Evolutionary conservation across 2,329 filamentous ascomycete genomes (phyloP).

Genomic region (Penicillium brasilianum): DNA sequence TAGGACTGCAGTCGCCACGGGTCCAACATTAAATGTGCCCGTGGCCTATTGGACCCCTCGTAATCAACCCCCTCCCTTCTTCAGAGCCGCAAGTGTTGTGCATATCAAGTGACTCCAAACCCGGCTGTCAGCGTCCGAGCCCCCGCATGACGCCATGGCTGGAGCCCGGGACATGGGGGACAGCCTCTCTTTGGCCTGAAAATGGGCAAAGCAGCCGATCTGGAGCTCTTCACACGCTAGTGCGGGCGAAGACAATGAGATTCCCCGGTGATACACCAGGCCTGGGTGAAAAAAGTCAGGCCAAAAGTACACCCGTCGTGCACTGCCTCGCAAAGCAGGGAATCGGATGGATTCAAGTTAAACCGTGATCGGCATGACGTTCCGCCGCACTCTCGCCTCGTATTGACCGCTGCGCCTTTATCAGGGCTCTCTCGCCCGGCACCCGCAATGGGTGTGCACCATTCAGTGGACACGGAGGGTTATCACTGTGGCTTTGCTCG

Average conservation of each 20-base stretch:
- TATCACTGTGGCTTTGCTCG: constrained; percentile 6
- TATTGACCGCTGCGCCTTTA: constrained; percentile 14
- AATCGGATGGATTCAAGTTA: not conserved
- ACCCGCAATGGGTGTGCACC: not conserved
- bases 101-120: constrained; percentile 31
- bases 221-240: constrained; percentile 14
- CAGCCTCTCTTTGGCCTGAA: constrained; percentile 17
- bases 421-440: constrained; percentile 7
- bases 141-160: constrained; percentile 29
- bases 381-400: constrained; percentile 6
- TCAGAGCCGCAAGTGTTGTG: constrained; percentile 29
- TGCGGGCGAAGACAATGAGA: constrained; percentile 7
- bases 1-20: constrained; percentile 9
- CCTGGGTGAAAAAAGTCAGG: constrained; percentile 5
- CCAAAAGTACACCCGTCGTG: constrained; percentile 13
- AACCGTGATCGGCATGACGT: constrained; percentile 18
- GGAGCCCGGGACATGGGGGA: not conserved
- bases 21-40: constrained; percentile 6
- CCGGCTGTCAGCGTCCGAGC: constrained; percentile 22
- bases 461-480: constrained; percentile 4
- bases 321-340: constrained; percentile 27
- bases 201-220: constrained; percentile 25
- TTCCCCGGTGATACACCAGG: constrained; percentile 17
- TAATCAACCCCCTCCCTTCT: not conserved
- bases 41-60: constrained; percentile 3